Base-by-base conservation (phyloP, 2,329 filamentous ascomycete species). In the Endoconidiophora polonica region DNA sequence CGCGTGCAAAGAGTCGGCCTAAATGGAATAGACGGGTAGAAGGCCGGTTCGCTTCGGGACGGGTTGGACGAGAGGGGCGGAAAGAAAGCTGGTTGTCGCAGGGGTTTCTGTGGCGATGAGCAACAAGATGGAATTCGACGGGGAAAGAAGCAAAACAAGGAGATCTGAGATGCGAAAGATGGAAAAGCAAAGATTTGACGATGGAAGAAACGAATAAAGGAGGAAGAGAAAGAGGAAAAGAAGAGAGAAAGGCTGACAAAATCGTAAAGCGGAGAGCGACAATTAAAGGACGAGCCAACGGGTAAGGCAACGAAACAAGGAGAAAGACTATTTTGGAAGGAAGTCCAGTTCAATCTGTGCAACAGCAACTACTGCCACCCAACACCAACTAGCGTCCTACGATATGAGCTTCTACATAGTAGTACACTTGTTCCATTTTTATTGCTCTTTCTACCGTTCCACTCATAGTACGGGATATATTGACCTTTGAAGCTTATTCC, bases 271-370 rank as follows among this genome's bases (percentile, higher is more conserved):
- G 29, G 39, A 22, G 23, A 24, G 22, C n/a, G 20, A 46, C 37
- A 37, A 37, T 44, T 42, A 45, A 48, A 49, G 50, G 46, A 48
- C 14, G 33, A 33, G 41, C 43, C 26, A 43, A 44, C n/a, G 14
- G 36, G 44, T 14, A 26, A 47, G 49, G 36, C 46, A 14, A 22
- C 23, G 26, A 48, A 46, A 46, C 29, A 45, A 45, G 29, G 24
- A 24, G 29, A 16, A 5, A 44, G 7, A 10, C 26, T 33, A 33
- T 33, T 33, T 33, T 33, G 26, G 26, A 33, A 33, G 39, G 39
- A 41, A 41, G 39, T 22, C 39, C 9, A 41, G 16, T 41, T 14
- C 26, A 29, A 10, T 33, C 26, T 10, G 12, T 33, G 6, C 26
- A 33, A 33, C 26, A 10, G 26, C 26, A 33, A 33, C 26, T 23